Conservation (phyloP, 179 eudicot genomes). For the Vitellaria paradoxa region DNA sequence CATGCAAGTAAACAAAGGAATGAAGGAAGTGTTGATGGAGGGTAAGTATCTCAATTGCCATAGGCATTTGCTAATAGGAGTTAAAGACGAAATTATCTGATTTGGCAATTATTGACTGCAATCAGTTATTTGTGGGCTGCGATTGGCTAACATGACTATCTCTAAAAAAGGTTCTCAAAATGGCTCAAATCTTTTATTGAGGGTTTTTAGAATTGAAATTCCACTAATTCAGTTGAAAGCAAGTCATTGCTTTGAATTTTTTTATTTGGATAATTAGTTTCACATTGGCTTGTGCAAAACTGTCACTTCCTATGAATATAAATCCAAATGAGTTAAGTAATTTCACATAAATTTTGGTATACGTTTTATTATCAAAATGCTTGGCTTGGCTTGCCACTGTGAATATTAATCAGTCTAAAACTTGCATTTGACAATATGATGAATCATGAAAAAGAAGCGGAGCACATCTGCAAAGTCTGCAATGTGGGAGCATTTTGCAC, state of each 20-base stretch:
- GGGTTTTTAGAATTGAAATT: not conserved
- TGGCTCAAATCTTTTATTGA: not conserved
- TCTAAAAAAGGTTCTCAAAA: not conserved
- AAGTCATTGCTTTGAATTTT: no score
- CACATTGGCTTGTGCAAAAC: no score
- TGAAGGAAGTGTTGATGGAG: constrained; percentile 73
- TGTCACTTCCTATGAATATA: no score
- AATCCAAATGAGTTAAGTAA: no score
- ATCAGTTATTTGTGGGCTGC: not conserved
- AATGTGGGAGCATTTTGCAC: no score
- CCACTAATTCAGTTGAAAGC: not conserved
- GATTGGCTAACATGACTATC: not conserved
- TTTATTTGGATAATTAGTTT: no score
- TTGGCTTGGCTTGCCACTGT: not conserved
- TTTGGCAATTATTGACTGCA: not conserved
- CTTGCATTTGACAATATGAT: not conserved
- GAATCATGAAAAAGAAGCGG: not conserved
- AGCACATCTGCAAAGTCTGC: not conserved
- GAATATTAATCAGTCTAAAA: not conserved
- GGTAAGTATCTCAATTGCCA: constrained; percentile 42
- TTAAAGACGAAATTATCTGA: constrained; percentile 1
- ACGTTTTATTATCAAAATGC: not conserved
- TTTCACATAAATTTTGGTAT: not conserved
- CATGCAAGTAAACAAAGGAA: constrained; percentile 87
- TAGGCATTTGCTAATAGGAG: not conserved